phyloP scores from a whole-genome alignment of 169 alveolate species.

The Eimeria sp. region DNA sequence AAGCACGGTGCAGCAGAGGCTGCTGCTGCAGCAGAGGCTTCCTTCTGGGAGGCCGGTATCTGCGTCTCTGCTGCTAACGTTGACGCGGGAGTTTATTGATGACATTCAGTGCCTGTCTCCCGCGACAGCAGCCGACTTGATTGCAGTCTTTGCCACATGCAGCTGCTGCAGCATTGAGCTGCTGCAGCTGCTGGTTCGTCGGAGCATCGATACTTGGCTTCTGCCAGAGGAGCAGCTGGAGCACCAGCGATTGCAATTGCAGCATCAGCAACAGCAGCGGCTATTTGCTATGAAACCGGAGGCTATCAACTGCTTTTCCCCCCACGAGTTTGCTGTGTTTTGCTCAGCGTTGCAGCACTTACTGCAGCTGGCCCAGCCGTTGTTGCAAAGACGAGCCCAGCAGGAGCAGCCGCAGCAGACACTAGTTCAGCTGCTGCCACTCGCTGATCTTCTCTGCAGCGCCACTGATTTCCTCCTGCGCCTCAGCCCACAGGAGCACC shows the following conservation, averaged over 20 bases:
- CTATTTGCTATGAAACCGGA: constrained; percentile 45
- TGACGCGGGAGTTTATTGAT: constrained; percentile 51
- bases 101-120: constrained; percentile 44
- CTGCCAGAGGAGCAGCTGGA: constrained; percentile 17
- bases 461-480: constrained; percentile 33
- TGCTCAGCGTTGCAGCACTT: constrained; percentile 52
- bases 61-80: constrained; percentile 34
- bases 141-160: constrained; percentile 41
- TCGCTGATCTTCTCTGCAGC: constrained; percentile 26
- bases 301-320: constrained; percentile 21
- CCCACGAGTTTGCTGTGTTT: constrained; percentile 20
- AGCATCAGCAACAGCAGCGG: constrained; percentile 60
- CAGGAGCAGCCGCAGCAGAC: constrained; percentile 13
- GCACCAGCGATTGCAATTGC: constrained; percentile 8
- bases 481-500: not conserved
- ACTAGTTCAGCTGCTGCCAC: constrained; percentile 8
- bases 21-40: constrained; percentile 42
- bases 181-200: constrained; percentile 63
- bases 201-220: constrained; percentile 57
- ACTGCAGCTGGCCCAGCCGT: constrained; percentile 58
- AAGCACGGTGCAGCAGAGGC: constrained; percentile 35
- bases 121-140: constrained; percentile 43
- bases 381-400: constrained; percentile 13
- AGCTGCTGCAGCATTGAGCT: constrained; percentile 59
- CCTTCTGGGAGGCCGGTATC: constrained; percentile 45